These are phyloP conservation scores for Berberis thunbergii DNA, from an alignment of 164 flowering plant species.

Conservation along the genomic window DNA sequence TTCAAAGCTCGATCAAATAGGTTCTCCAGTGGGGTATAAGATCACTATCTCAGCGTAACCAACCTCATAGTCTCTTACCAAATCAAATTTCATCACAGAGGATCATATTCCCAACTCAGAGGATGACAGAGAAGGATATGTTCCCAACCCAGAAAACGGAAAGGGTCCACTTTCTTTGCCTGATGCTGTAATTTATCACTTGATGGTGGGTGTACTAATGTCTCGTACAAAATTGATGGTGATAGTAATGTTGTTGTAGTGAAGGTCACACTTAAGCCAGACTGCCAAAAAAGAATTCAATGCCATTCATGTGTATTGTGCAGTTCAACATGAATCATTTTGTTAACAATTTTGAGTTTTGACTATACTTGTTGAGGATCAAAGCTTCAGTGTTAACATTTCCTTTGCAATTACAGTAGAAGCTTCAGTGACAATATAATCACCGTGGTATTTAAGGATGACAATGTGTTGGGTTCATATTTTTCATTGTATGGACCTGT, in stretches of 20 bases:
- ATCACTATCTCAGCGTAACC: conserved; percentile 63
- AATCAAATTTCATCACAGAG: conserved; percentile 7
- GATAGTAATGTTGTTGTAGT: conserved; percentile 51
- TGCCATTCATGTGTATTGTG: conserved; percentile 19
- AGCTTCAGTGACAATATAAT: no score
- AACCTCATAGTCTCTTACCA: conserved; percentile 28
- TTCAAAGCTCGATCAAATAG: conserved; percentile 57
- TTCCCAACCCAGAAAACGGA: conserved; percentile 13
- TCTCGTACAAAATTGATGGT: conserved; percentile 64
- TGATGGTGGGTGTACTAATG: conserved; percentile 55
- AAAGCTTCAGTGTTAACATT: no score
- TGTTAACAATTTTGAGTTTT: no score
- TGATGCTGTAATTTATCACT: conserved; percentile 46
- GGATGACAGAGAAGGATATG: conserved; percentile 12
- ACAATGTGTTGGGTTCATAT: no score
- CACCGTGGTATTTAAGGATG: no score
- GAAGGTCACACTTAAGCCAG: conserved; percentile 22
- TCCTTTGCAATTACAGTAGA: no score
- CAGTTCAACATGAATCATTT: not conserved
- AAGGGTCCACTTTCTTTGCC: not conserved
- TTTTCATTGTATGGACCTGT: no score
- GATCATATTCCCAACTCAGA: conserved; percentile 17
- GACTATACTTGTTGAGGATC: no score
- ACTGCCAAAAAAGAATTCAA: conserved; percentile 2
- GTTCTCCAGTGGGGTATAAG: conserved; percentile 93